These are phyloP conservation scores for Fusarium tuaranense DNA, from an alignment of 2,329 filamentous ascomycete species.

Conservation along the genomic window DNA sequence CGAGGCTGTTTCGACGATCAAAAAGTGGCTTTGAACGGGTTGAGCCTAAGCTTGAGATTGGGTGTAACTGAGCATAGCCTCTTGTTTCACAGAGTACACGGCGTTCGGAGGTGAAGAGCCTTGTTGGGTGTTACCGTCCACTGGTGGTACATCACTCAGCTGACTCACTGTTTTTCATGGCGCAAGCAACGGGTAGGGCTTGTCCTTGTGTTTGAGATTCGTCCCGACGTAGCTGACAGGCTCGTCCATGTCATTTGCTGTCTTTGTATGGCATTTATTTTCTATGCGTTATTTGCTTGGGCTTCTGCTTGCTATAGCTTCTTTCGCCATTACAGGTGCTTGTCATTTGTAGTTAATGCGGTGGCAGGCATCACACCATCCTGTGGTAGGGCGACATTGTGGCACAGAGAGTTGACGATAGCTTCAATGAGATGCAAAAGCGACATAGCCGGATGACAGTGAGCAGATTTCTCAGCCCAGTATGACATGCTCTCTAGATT, in stretches of 20 bases:
- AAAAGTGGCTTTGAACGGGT: not conserved
- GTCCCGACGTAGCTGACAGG: not conserved
- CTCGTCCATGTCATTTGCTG: not conserved
- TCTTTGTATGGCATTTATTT: not conserved
- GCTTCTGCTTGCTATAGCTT: not conserved
- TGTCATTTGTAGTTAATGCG: not conserved
- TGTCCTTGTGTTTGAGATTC: not conserved
- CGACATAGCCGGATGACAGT: not conserved
- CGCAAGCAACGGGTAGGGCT: not conserved
- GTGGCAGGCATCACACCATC: not conserved
- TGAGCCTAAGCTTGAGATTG: not conserved
- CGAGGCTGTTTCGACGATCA: not conserved
- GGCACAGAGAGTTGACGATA: not conserved
- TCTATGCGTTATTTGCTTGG: not conserved
- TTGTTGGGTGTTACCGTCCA: not conserved
- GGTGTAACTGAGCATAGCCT: not conserved
- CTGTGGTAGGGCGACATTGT: no score
- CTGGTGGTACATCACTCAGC: not conserved
- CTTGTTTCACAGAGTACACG: not conserved
- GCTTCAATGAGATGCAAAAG: not conserved
- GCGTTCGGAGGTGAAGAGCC: not conserved
- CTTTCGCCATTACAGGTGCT: not conserved
- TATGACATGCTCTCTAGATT: not conserved
- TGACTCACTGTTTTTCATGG: not conserved
- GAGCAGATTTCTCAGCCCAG: not conserved